These are phyloP conservation scores for Eucalyptus leucophloia DNA, from an alignment of 345 rosid genomes.

Conservation along the genomic window DNA sequence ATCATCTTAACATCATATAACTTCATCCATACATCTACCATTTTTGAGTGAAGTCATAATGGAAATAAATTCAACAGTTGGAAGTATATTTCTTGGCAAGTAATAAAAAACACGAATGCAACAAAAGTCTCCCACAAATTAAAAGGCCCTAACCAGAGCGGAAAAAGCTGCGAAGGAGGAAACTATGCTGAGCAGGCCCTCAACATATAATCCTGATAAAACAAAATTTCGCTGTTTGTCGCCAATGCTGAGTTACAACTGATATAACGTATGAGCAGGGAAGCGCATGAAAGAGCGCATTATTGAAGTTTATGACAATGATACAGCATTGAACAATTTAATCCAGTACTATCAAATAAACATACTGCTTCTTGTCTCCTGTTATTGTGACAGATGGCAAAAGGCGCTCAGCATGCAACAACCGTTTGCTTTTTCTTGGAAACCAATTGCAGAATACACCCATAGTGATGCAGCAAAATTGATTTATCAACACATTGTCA, in stretches of 20 bases:
- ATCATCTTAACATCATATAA: background rate
- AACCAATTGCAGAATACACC: background rate
- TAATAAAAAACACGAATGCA: background rate
- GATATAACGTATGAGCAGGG: background rate
- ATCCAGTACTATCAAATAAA: background rate
- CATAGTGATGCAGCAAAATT: background rate
- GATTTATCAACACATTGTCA: background rate
- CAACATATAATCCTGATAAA: background rate
- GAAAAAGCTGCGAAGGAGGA: background rate
- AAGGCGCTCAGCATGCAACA: background rate
- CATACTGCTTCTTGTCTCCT: background rate
- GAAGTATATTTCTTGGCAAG: background rate
- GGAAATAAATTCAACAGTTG: background rate
- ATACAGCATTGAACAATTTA: background rate
- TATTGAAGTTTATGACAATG: background rate
- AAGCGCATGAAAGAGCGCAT: background rate
- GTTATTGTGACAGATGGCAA: background rate
- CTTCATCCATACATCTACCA: background rate
- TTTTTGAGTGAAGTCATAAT: background rate
- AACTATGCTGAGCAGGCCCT: background rate
- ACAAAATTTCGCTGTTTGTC: background rate
- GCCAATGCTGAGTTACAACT: background rate
- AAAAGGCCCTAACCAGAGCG: background rate
- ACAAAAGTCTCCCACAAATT: background rate
- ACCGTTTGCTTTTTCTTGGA: background rate